A percentile compares a stretch with the other conserved stretches of the same genome.
These are phyloP conservation scores for Stropharia rugosoannulata DNA, from an alignment of 768 basidiomycete species.

Conservation along the genomic window DNA sequence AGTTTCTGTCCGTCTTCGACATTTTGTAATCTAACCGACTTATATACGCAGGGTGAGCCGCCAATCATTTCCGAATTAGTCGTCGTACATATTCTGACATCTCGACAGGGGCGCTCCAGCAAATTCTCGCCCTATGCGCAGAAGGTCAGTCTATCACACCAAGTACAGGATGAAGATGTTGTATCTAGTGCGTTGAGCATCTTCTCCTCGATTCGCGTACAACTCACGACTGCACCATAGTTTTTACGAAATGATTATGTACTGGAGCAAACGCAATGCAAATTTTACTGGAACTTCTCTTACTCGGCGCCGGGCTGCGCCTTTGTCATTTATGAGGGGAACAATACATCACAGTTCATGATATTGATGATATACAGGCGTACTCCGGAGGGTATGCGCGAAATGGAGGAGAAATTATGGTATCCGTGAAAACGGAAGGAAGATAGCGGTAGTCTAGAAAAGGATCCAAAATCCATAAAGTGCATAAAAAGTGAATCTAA, in stretches of 20 bases:
- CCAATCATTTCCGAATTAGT: background rate
- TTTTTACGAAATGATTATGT: constrained; percentile 27
- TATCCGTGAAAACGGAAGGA: constrained; percentile 8
- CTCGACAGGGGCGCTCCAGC: constrained; percentile 80
- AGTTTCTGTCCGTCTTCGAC: constrained; percentile 21
- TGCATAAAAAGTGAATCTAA: constrained; percentile 6
- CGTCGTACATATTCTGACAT: background rate
- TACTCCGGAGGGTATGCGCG: constrained; percentile 13
- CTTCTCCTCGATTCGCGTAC: constrained; percentile 28
- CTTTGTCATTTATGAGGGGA: background rate
- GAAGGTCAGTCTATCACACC: constrained; percentile 85
- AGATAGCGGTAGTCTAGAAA: constrained; percentile 15
- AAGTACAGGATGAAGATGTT: constrained; percentile 85
- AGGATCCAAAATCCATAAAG: constrained; percentile 1
- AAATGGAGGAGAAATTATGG: constrained; percentile 10
- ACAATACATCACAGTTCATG: background rate
- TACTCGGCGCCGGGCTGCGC: background rate
- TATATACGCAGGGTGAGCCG: constrained; percentile 21
- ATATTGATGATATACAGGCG: constrained; percentile 12
- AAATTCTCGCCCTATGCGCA: constrained; percentile 94
- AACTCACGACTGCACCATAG: constrained; percentile 12
- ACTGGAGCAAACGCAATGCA: background rate
- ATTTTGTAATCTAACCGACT: constrained; percentile 3
- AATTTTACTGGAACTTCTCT: background rate
- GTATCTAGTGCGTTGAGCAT: constrained; percentile 71